A percentile compares a stretch with the other conserved stretches of the same genome.
Conservation (phyloP, 768 basidiomycete species). For the Leccinum boreale region DNA sequence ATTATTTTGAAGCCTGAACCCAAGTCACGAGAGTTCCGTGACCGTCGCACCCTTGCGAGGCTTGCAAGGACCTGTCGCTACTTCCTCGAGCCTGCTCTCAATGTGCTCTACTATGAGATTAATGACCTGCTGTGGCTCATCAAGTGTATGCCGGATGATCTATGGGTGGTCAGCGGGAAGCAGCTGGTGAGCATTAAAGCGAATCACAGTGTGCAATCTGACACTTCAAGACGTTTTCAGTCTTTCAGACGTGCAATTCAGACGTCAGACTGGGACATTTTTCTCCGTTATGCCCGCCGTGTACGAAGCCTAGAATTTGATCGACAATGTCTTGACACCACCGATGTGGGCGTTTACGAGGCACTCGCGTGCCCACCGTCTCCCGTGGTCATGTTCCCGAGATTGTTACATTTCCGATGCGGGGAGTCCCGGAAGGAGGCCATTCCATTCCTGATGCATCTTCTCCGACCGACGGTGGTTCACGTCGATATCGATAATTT, state of each 20-base stretch:
- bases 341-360: conserved; percentile 20
- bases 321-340: conserved; percentile 23
- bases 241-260: conserved; percentile 21
- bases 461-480: conserved; percentile 25
- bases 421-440: conserved; percentile 24
- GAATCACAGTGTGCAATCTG: conserved; percentile 2
- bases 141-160: conserved; percentile 29
- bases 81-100: conserved; percentile 33
- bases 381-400: conserved; percentile 21
- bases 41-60: conserved; percentile 30
- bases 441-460: conserved; percentile 21
- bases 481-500: conserved; percentile 29
- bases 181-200: conserved; percentile 20
- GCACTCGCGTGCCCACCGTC: conserved; percentile 15
- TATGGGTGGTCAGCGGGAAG: conserved; percentile 32
- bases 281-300: conserved; percentile 27
- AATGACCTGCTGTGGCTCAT: conserved; percentile 31
- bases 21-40: conserved; percentile 28
- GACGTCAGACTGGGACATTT: conserved; percentile 27
- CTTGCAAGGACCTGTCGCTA: conserved; percentile 30
- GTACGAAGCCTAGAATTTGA: conserved; percentile 32
- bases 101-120: conserved; percentile 30
- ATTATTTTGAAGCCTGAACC: conserved; percentile 27
- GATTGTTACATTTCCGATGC: conserved; percentile 27
- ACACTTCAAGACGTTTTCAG: conserved; percentile 10